Base-by-base conservation (phyloP, 106 monocot species). In the Amphibolis antarctica region DNA sequence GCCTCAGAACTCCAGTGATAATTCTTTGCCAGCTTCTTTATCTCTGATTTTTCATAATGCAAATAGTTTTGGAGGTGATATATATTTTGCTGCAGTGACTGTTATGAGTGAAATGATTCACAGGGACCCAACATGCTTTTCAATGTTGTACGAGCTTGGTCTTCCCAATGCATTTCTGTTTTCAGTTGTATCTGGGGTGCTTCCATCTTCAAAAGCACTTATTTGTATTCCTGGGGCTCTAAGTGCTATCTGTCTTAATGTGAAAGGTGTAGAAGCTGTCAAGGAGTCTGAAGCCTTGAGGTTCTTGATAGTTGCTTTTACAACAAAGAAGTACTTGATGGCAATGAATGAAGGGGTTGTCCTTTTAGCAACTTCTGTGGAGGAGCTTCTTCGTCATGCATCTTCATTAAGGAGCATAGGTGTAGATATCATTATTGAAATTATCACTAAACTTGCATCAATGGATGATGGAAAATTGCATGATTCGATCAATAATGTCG, bases 341-440 rank as follows among this genome's bases (percentile, higher is more conserved):
- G 91, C 98, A 29, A 99, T 92, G 98, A 99, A 99, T 71, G 98
- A 99, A 69, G 98, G 91, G 75, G 91, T 99, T 70, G 91, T 91
- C 23, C 87, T 88, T 65, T 68, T 99, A 59, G 90, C 98, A 61
- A 99, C 85, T 92, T 87, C 98, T 45, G 77, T 99, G 42, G 98
- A 99, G 72, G 98, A 99, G 65, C 82, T 99, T 46, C 82, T 99
- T 54, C 85, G 98, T 23, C 98, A 99, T 77, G 91, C 83, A 59
- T 81, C 87, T 51, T 92, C 98, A 23, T 66, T 99, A 60, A 85
- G 91, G 69, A 77, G 81, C 59, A 71, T 72, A 53, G 91, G 98
- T 62, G 91, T 91, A 15, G 91, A 91, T 22, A 88, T 99, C 67
- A 85, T 99, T 28, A 82, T 99, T 70, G 82, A 88, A 71, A 88